A percentile compares a stretch with the other conserved stretches of the same genome.
phyloP scores from a whole-genome alignment of 2,329 filamentous ascomycete species.

The Penicillium sp. region DNA sequence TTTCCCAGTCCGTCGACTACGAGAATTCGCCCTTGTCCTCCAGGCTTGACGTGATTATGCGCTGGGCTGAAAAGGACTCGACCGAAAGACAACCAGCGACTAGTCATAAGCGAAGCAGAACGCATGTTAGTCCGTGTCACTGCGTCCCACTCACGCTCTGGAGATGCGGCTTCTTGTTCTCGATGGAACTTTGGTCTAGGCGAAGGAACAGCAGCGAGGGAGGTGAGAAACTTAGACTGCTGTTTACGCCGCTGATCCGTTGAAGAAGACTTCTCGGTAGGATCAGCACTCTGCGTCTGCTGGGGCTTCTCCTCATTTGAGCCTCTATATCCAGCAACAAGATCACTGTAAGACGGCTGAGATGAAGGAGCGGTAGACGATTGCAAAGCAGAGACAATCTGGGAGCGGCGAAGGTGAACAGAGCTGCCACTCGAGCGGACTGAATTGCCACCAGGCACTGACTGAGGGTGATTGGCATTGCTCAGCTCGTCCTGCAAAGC shows the following conservation, averaged over 20 bases:
- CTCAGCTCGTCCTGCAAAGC: conserved; percentile 39
- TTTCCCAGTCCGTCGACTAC: conserved; percentile 52
- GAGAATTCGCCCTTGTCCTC: conserved; percentile 45
- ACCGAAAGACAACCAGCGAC: conserved; percentile 51
- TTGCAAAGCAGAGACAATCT: conserved; percentile 51
- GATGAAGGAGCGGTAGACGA: conserved; percentile 51
- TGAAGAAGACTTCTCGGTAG: conserved; percentile 18
- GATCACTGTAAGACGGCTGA: conserved; percentile 54
- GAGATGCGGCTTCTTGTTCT: conserved; percentile 38
- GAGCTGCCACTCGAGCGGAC: conserved; percentile 34
- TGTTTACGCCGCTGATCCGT: conserved; percentile 21
- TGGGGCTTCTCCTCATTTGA: conserved; percentile 20
- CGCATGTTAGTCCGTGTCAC: conserved; percentile 47
- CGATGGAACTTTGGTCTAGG: conserved; percentile 26
- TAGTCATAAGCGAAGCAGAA: conserved; percentile 52
- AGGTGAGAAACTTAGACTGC: conserved; percentile 28
- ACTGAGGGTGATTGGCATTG: conserved; percentile 14
- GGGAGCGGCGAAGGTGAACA: conserved; percentile 49
- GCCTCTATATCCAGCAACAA: conserved; percentile 52
- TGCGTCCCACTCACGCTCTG: conserved; percentile 44
- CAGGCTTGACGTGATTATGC: conserved; percentile 44
- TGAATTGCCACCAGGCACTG: conserved; percentile 23
- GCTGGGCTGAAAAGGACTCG: conserved; percentile 52
- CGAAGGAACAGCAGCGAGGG: conserved; percentile 23
- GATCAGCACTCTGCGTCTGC: too few relatives aligned